These are phyloP conservation scores for Lachnellula cervina DNA, from an alignment of 2,329 filamentous ascomycete genomes.

Conservation along the genomic window DNA sequence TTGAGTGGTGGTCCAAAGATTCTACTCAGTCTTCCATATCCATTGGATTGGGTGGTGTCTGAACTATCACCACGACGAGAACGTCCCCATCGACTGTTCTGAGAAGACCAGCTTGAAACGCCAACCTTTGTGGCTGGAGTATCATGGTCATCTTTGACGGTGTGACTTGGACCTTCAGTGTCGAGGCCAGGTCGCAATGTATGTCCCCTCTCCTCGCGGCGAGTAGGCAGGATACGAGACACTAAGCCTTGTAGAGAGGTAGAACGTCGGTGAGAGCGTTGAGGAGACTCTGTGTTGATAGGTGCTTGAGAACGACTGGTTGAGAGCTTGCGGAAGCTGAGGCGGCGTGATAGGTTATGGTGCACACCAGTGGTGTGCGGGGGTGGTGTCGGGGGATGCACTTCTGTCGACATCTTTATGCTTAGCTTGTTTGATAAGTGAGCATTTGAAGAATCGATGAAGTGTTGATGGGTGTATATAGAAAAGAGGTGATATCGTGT, in stretches of 20 bases:
- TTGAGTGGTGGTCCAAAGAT: background rate
- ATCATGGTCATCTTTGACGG: background rate
- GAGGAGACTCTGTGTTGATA: background rate
- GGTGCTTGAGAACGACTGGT: no score
- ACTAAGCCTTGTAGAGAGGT: conserved; percentile 11
- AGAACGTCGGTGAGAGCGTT: conserved; percentile 6
- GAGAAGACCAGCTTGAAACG: background rate
- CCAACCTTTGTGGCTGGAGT: background rate
- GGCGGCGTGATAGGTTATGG: no score
- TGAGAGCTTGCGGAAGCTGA: no score
- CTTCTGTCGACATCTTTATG: no score
- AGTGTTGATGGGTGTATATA: no score
- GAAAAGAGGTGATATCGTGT: no score
- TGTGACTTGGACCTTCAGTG: background rate
- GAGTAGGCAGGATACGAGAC: conserved; percentile 11
- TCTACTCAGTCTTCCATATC: background rate
- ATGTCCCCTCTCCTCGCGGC: conserved; percentile 12
- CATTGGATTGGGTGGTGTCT: no score
- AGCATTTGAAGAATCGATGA: no score
- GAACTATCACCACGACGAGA: no score
- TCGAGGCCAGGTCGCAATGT: conserved; percentile 7
- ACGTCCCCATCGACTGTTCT: background rate
- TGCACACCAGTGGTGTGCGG: no score
- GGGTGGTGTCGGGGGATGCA: no score
- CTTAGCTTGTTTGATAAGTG: no score